Percentiles rank a stretch among this genome's conserved stretches.
These are phyloP conservation scores for Dissophora globulifera DNA, from an alignment of 192 early-diverging fungal species.

Conservation along the genomic window DNA sequence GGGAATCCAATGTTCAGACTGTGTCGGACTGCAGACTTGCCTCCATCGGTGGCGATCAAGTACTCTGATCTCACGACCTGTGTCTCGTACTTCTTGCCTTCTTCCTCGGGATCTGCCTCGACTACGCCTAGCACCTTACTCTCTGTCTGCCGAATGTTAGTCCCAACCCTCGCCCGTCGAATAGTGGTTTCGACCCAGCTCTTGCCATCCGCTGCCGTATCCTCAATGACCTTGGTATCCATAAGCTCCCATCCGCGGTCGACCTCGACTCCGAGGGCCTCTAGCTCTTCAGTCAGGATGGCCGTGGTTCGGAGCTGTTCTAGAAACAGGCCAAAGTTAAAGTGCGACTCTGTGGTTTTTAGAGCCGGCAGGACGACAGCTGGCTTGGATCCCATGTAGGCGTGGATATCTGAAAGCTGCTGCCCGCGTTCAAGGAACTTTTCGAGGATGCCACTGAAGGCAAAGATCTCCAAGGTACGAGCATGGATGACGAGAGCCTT, in stretches of 20 bases:
- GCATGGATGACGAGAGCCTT: slow-evolving; percentile 47
- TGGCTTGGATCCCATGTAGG: slow-evolving; percentile 25
- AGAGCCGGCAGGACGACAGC: slow-evolving; percentile 5
- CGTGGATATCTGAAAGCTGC: slow-evolving; percentile 14
- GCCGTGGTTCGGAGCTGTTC: slow-evolving; percentile 18
- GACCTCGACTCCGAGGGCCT: slow-evolving; percentile 28
- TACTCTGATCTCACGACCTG: slow-evolving; percentile 35
- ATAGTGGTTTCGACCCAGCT: slow-evolving; percentile 42
- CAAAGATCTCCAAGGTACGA: slow-evolving; percentile 47
- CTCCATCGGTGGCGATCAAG: slow-evolving; percentile 50
- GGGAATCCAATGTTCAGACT: slow-evolving; percentile 47
- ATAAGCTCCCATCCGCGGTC: slow-evolving; percentile 48
- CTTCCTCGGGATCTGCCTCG: slow-evolving; percentile 36
- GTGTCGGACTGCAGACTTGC: slow-evolving; percentile 49
- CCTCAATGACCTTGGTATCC: slow-evolving; percentile 38
- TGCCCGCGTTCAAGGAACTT: slow-evolving; percentile 11
- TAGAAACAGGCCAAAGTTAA: slow-evolving; percentile 32
- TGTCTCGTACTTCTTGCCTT: slow-evolving; percentile 21
- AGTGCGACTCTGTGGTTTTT: slow-evolving; percentile 31
- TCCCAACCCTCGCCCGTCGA: slow-evolving; percentile 22
- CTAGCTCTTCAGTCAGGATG: slow-evolving; percentile 14
- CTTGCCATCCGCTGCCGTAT: not conserved
- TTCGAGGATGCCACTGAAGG: slow-evolving; percentile 23
- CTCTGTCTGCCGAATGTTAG: slow-evolving; percentile 34
- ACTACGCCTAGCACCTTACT: slow-evolving; percentile 30